phyloP scores from a whole-genome alignment of 2,329 filamentous ascomycete genomes.

The Colletotrichum sp. region DNA sequence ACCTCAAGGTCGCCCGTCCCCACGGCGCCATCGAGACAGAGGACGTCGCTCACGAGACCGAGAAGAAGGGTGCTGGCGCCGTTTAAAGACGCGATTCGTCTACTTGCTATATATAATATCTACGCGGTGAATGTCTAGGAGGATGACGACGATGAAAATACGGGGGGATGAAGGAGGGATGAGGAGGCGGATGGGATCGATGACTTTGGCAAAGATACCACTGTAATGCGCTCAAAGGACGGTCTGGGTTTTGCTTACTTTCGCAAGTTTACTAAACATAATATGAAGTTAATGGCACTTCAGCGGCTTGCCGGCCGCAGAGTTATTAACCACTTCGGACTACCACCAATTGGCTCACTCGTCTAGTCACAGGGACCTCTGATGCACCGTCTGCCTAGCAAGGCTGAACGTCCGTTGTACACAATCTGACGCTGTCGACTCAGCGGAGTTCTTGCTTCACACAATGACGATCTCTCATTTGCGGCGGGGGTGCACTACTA shows the following conservation, averaged over 20 bases:
- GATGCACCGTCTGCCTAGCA: neutral
- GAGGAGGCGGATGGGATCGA: neutral
- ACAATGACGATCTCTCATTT: too few relatives aligned
- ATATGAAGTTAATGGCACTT: neutral
- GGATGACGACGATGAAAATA: neutral
- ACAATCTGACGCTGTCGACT: neutral
- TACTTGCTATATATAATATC: neutral
- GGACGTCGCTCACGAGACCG: neutral
- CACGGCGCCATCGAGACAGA: neutral
- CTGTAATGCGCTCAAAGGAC: neutral
- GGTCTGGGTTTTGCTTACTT: neutral
- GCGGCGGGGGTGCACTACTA: too few relatives aligned
- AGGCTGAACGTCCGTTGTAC: neutral
- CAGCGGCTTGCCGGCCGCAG: neutral
- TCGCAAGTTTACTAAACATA: neutral
- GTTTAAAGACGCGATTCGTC: neutral
- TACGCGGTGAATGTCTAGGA: neutral
- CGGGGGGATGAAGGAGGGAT: neutral
- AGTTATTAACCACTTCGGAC: rapidly evolving
- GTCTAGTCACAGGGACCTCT: neutral
- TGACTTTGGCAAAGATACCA: neutral
- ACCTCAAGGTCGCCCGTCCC: constrained; percentile 38
- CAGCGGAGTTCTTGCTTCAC: neutral
- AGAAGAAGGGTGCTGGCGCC: constrained; percentile 20
- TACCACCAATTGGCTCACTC: rapidly evolving